phyloP scores from a whole-genome alignment of 495 filamentous ascomycete genomes.

The Tuber magnatum region DNA sequence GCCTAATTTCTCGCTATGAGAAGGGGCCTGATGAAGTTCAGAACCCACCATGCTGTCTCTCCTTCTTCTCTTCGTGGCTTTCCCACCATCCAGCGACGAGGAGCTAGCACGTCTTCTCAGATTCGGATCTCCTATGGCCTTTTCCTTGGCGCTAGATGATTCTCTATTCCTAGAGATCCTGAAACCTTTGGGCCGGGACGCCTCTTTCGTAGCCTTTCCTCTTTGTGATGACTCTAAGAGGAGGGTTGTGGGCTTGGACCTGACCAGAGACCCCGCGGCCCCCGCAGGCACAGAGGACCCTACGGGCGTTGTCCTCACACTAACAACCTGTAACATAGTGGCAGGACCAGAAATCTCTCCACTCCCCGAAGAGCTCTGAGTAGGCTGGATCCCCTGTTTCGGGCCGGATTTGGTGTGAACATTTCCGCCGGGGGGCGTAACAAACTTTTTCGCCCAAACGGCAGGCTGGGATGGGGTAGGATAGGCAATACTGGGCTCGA shows the following conservation, averaged over 20 bases:
- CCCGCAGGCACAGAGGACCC: not conserved
- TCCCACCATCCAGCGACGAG: not conserved
- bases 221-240: not conserved
- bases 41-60: not conserved
- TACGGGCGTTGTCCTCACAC: not conserved
- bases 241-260: not conserved
- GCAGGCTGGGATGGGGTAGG: not conserved
- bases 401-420: not conserved
- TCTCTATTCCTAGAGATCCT: not conserved
- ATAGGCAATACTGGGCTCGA: not conserved
- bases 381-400: not conserved
- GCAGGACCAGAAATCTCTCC: not conserved
- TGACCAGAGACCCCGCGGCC: not conserved
- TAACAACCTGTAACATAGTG: not conserved
- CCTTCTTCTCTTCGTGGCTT: not conserved
- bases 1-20: not conserved
- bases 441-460: not conserved
- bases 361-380: not conserved
- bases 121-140: not conserved
- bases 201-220: not conserved
- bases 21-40: not conserved
- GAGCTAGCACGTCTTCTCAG: not conserved
- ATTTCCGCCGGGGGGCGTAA: not conserved
- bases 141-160: not conserved
- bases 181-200: not conserved